Base-by-base conservation (phyloP, 106 monocot species). In the Dendrobium nobile region DNA sequence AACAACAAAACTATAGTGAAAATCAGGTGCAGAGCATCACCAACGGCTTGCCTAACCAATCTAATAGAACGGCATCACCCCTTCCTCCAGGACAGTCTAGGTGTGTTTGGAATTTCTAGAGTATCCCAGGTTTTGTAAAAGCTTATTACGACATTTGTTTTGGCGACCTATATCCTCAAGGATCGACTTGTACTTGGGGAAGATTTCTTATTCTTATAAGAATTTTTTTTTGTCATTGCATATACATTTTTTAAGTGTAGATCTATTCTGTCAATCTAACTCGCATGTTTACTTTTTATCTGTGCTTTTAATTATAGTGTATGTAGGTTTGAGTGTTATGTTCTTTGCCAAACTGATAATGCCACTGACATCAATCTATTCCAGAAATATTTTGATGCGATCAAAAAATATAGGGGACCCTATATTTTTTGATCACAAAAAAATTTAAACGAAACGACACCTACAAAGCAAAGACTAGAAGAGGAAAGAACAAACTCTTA, bases 11-110 rank as follows among this genome's bases (percentile, higher is more conserved):
- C 75, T 45, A 54, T 77, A 84, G 80, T 47, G 88, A 85, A 77
- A 88, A 79, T 85, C 92, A 84, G 67, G 72, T 27, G 55, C 90
- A 85, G 67, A 88, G 78, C 79, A 31, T 79, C 81, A 54, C 87
- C 48, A 96, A 90, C 90, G 93, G 90, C 43, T 83, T 82, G 74
- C 79, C 85, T 41, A 93, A 86, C 73, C 87, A 89, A 82, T 54
- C 87, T 41, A 85, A 56, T 86, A 88, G 88, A 87, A 84, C 88
- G 83, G 94, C 98, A 45, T 85, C 87, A 67, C 95, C 95, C 33
- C 98, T 99, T 80, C 98, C 98, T 79, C 98, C 88, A 86, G 98
- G 98, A 75, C 98, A 87, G 88, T 99, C 98, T 99, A 99, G 98
- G 98, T 99, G 89, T 92, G 98, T 99, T 80, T 85, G 87, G 86